Evolutionary conservation across 2,329 filamentous ascomycete genomes (phyloP), one percentile per base, ranked within the genome.

Genomic region (Xylaria sp.): DNA sequence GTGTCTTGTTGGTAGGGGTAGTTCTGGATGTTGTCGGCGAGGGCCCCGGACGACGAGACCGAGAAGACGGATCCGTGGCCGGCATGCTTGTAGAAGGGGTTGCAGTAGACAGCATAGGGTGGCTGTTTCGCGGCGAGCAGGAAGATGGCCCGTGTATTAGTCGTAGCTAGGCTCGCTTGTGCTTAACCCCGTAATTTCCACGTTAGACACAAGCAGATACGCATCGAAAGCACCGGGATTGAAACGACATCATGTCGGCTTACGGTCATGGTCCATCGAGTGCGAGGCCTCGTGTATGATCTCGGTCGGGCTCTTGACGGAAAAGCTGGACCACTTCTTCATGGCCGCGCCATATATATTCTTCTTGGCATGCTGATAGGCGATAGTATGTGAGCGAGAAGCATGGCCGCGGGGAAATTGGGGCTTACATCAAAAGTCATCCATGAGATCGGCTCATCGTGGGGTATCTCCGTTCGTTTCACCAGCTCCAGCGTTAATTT

Each of bases 241-340:
- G 41, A 28, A 61, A 63, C 56, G 45, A 25, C 46, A 25, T 60
- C 41, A 18, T 46, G 23, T 43, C 48, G 64, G 82, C 88, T 63
- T 85, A 93, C 91, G 87, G 77, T 97, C 87, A 73, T 92, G 91
- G 52, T 88, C 89, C 79, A 97, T 91, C 2, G 91, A 86, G 79
- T 93, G 89, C 15, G 93, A 93, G 52, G 85, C 85, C 78, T 91
- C 87, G 73, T 96, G 93, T 55, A 89, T 81, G 72, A 97, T 96
- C 58, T 93, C 88, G 1, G 88, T 90, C 2, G 93, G 91, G 73
- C 87, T 90, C 74, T 90, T 87, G 75, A 97, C 91, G 53, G 89
- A 84, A 79, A 93, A 95, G 78, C 91, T 94, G 58, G 91, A 91
- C 93, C 93, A 97, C 79, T 94, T 95, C 85, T 97, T 97, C 93